Percentiles rank a stretch among this genome's conserved stretches.
Evolutionary conservation across 2,329 filamentous ascomycete genomes (phyloP).

Genomic region (Neoscytalidium dimidiatum): DNA sequence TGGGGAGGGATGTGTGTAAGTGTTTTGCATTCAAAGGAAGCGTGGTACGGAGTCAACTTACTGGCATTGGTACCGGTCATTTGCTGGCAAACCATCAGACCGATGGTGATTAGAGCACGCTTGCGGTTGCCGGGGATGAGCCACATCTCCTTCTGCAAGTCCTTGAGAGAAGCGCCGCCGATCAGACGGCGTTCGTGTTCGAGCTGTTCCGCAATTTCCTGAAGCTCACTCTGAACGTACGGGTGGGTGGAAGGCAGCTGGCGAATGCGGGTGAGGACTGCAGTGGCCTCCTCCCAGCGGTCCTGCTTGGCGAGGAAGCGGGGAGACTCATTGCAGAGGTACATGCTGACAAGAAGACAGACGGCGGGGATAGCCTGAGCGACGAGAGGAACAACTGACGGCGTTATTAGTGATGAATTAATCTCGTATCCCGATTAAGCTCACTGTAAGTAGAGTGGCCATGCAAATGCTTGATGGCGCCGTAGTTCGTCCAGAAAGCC

Average conservation of each 20-base stretch:
- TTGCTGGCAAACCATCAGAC: constrained; percentile 67
- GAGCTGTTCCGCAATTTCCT: constrained; percentile 41
- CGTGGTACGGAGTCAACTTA: not conserved
- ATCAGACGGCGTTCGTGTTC: constrained; percentile 60
- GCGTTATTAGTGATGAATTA: not conserved
- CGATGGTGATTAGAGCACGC: constrained; percentile 65
- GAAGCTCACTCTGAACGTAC: constrained; percentile 39
- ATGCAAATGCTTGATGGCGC: constrained; percentile 47
- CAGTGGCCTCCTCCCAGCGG: constrained; percentile 65
- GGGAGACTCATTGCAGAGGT: constrained; percentile 65
- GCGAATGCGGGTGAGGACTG: constrained; percentile 59
- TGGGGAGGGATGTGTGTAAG: constrained; percentile 7
- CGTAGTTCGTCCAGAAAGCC: constrained; percentile 59
- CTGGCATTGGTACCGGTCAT: constrained; percentile 56
- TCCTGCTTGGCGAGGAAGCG: constrained; percentile 69
- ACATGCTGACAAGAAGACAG: constrained; percentile 62
- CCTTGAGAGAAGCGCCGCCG: constrained; percentile 48
- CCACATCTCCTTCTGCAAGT: constrained; percentile 48
- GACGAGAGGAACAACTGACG: constrained; percentile 58
- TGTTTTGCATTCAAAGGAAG: too few species aligned
- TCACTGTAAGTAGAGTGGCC: constrained; percentile 52
- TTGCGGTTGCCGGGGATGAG: constrained; percentile 50
- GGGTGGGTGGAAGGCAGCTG: constrained; percentile 45
- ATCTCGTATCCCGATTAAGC: constrained; percentile 19
- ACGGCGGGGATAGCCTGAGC: constrained; percentile 66